Conservation (phyloP, 345 rosid genomes). For the Populus euphratica region DNA sequence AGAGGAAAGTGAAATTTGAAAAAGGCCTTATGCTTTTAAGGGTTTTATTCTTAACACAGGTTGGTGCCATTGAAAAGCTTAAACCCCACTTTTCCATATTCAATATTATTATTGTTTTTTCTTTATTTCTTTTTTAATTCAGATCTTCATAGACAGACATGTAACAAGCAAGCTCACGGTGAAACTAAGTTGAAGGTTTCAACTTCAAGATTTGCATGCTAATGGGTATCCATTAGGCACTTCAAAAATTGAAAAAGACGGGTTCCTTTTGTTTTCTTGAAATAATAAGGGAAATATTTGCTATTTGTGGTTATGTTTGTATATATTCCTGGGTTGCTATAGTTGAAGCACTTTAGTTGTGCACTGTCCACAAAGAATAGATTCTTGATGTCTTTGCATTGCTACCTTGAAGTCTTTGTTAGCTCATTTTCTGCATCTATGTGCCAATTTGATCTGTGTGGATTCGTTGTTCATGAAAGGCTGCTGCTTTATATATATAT, state of each 20-base stretch:
- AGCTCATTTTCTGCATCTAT: conserved; percentile 16
- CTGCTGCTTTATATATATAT: conserved; percentile 8
- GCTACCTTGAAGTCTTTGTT: conserved; percentile 11
- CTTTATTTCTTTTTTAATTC: neutral
- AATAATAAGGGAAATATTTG: neutral
- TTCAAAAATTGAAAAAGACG: neutral
- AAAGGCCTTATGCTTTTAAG: conserved; percentile 21
- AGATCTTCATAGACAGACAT: conserved; percentile 15
- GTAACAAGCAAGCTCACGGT: neutral
- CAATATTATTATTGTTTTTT: neutral
- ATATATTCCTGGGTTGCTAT: conserved; percentile 18
- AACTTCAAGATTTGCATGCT: neutral
- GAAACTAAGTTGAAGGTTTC: conserved; percentile 9
- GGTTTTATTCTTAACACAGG: conserved; percentile 19
- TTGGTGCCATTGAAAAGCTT: conserved; percentile 8
- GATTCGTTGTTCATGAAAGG: conserved; percentile 32
- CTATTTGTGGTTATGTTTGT: conserved; percentile 5
- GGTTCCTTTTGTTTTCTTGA: neutral
- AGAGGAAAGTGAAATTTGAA: neutral
- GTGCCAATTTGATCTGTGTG: conserved; percentile 19
- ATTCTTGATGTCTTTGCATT: conserved; percentile 29
- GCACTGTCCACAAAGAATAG: conserved; percentile 33
- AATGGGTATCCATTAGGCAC: conserved; percentile 3
- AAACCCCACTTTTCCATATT: conserved; percentile 16
- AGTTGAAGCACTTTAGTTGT: conserved; percentile 28